Percentiles rank a stretch among this genome's conserved stretches.
Evolutionary conservation across 1,284 basidiomycete genomes (phyloP).

Genomic region (Puccinia horiana): DNA sequence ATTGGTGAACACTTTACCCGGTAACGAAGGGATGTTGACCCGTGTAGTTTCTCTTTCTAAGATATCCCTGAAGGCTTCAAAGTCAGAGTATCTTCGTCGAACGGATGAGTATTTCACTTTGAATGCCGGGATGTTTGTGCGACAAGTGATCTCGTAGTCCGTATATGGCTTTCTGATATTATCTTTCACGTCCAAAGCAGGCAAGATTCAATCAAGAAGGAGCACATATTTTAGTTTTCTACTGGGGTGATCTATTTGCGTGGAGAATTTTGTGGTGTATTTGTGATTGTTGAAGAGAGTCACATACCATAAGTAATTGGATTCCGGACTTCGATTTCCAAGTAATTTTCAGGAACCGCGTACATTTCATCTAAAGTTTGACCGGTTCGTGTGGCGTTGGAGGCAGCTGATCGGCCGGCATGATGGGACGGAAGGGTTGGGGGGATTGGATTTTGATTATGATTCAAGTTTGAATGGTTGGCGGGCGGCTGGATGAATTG

Average conservation of each 20-base stretch:
- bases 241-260: too few relatives aligned
- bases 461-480: background rate
- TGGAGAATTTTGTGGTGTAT: too few relatives aligned
- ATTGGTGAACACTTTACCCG: slow-evolving; percentile 72
- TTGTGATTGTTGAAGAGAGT: background rate
- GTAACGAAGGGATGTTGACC: slow-evolving; percentile 94
- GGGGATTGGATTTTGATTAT: background rate
- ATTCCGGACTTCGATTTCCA: slow-evolving; percentile 96
- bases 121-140: slow-evolving; percentile 99
- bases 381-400: background rate
- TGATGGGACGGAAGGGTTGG: background rate
- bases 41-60: slow-evolving; percentile 94
- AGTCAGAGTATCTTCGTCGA: slow-evolving; percentile 84
- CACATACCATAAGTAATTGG: slow-evolving; percentile 89
- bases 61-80: slow-evolving; percentile 97
- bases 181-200: too few relatives aligned
- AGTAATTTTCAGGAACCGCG: slow-evolving; percentile 85
- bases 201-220: too few relatives aligned
- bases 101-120: slow-evolving; percentile 93
- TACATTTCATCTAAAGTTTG: slow-evolving; percentile 86
- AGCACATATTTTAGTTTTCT: too few relatives aligned
- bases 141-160: slow-evolving; percentile 97
- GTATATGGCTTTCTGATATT: slow-evolving; percentile 98
- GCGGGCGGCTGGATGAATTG: background rate
- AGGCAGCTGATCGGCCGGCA: background rate